Evolutionary conservation across 2,329 filamentous ascomycete species (phyloP), one percentile per base, ranked within the genome.

Genomic region (Ceratocystis diversiconidia): DNA sequence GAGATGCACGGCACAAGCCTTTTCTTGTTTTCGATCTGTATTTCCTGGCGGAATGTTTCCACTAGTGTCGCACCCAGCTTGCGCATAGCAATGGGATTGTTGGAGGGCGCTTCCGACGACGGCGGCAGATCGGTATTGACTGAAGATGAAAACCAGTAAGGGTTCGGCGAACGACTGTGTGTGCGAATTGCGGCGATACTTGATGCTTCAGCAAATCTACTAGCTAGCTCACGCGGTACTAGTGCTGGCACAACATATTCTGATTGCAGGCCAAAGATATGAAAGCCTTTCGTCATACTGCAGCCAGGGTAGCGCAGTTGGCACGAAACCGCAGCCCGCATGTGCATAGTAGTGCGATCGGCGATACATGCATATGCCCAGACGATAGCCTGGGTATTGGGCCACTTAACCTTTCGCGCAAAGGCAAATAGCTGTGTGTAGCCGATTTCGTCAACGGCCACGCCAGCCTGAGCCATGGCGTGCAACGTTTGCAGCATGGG

Each of bases 361-460:
- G 68, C 63, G 7, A 74, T 48, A 32, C 69, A 70, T 44, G 74
- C 74, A 65, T 72, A 74, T 46, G 71, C 72, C 73, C 73, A 77
- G 43, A 75, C 61, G 63, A 73, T 68, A 64, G 70, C 71, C 66
- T 74, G 65, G 36, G 71, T 65, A 61, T 73, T 72, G 10, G 73
- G 72, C 17, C 30, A 62, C 5, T 62, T 43, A 15, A 19, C 19
- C 2, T 7, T 25, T 57, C 66, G 66, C 19, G 63, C 57, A 17
- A 68, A 63, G 17, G 48, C 32, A 50, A 60, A 63, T 1, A 67
- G 17, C 52, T 67, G 63, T 2, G 63, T 67, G 36, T 62, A 63
- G 7, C 60, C 22, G 52, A 67, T 60, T 36, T 46, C 48, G 44
- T 67, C 63, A 30, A 46, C 50, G 1, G 43, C 2, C 1, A 61